Percentiles rank a stretch among this genome's conserved stretches.
Conservation (phyloP, 257 asterid species). For the Primulina tabacum region DNA sequence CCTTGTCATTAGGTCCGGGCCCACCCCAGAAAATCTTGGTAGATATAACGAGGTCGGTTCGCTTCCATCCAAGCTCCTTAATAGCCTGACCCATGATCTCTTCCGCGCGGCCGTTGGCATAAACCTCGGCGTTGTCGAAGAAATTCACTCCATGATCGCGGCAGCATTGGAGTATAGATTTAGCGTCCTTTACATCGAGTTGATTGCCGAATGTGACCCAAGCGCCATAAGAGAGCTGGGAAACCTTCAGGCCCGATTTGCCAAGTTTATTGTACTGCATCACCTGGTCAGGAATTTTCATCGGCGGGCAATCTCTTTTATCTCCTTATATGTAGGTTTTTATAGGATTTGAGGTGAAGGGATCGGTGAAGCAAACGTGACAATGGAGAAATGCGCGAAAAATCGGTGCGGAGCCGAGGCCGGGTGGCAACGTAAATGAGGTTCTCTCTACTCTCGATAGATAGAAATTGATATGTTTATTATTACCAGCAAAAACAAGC, state of each 20-base stretch:
- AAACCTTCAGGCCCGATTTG: constrained; percentile 86
- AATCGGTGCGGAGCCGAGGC: background rate
- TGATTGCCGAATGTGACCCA: constrained; percentile 99
- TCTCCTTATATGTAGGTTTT: too few species aligned
- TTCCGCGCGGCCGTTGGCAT: constrained; percentile 95
- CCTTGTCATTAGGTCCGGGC: constrained; percentile 92
- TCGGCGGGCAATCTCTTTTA: constrained; percentile 5
- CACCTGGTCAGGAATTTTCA: constrained; percentile 45
- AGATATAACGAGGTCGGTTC: constrained; percentile 80
- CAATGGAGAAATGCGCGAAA: background rate
- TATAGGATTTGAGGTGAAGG: background rate
- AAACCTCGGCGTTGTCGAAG: constrained; percentile 97
- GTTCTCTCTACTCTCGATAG: too few species aligned
- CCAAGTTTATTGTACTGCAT: constrained; percentile 96
- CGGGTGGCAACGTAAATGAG: too few species aligned
- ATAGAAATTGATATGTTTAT: too few species aligned
- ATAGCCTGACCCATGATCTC: constrained; percentile 99
- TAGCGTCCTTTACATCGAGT: constrained; percentile 92
- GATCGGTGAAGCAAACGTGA: too few species aligned
- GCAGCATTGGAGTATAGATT: constrained; percentile 85
- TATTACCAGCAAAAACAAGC: too few species aligned
- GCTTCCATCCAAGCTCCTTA: constrained; percentile 93
- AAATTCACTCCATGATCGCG: constrained; percentile 91
- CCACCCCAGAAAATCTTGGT: constrained; percentile 99
- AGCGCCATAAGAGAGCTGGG: constrained; percentile 90